Percentiles rank a stretch among this genome's conserved stretches.
Evolutionary conservation across 2,329 filamentous ascomycete genomes (phyloP).

Genomic region (Myriosclerotinia curreyana): DNA sequence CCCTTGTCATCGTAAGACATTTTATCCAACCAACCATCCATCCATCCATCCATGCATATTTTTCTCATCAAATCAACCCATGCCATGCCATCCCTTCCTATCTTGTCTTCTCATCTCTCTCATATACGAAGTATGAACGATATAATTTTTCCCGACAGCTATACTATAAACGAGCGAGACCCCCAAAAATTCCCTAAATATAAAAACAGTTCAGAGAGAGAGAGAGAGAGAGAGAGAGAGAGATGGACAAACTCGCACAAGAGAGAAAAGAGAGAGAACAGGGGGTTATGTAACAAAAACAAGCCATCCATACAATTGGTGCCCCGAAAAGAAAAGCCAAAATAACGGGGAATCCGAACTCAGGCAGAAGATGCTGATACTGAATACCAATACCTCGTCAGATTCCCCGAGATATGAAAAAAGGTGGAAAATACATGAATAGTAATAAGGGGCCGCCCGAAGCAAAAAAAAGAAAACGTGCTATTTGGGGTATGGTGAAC

Average conservation of each 20-base stretch:
- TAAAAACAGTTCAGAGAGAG: constrained; percentile 12
- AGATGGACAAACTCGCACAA: constrained; percentile 16
- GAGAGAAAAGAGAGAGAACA: constrained; percentile 4
- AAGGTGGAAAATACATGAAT: neutral
- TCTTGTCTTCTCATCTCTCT: neutral
- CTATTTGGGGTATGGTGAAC: constrained; percentile 10
- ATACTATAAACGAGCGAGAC: neutral
- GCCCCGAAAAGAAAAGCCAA: neutral
- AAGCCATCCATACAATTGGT: constrained; percentile 4
- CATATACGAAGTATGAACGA: neutral
- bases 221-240: too few species aligned
- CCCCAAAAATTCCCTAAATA: neutral
- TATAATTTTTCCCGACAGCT: neutral
- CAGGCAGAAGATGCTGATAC: neutral
- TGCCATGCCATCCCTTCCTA: neutral
- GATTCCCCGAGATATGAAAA: neutral
- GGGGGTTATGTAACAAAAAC: constrained; percentile 6
- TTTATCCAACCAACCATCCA: neutral
- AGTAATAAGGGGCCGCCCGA: constrained; percentile 2
- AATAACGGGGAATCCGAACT: neutral
- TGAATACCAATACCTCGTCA: neutral
- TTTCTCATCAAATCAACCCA: constrained; percentile 6
- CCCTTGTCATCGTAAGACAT: neutral
- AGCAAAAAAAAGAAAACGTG: constrained; percentile 15
- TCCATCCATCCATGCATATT: neutral